Base-by-base conservation (phyloP, 2,329 filamentous ascomycete species). In the Albifimbria verrucaria region DNA sequence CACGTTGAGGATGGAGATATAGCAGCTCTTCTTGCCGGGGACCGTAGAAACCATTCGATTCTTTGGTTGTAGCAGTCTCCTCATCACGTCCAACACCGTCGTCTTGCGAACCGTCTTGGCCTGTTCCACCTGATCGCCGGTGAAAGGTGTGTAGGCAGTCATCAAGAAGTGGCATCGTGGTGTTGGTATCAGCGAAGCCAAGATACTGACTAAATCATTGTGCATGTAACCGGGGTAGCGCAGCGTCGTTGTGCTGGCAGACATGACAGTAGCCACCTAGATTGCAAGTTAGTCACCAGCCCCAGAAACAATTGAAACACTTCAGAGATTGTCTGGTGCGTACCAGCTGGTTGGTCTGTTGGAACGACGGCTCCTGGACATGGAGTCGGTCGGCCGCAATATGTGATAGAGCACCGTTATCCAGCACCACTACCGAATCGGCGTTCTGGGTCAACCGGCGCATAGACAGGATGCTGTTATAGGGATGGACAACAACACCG, bases 201-300 rank as follows among this genome's bases (percentile, higher is more conserved):
- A 82, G 63, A 99, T 97, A 72, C 93, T 94, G 66, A 96, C 92
- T 17, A 99, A 87, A 68, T 99, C 94, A 72, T 99, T 99, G 78
- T 99, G 94, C 94, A 99, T 99, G 75, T 99, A 99, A 39, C 94
- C 94, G 1, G 94, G 94, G 70, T 99, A 99, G 67, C 94, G 85
- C 49, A 99, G 84, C 2, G 95, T 97, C 10, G 93, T 97, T 4
- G 94, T 99, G 67, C 91, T 95, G 39, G 94, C 94, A 32, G 92
- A 97, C 94, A 99, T 99, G 70, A 99, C 95, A 1, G 95, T 99
- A 7, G 92, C 94, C 4, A 94, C 82, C 83, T 88, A 47, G n/a
- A 49, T 21, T 36, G 9, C 22, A 24, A 65, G 45, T n/a, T n/a
- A n/a, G n/a, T n/a, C n/a, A n/a, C n/a, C n/a, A n/a, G n/a, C n/a